These are phyloP conservation scores for Neoascochyta sp. DNA, from an alignment of 2,329 filamentous ascomycete species.

Conservation along the genomic window DNA sequence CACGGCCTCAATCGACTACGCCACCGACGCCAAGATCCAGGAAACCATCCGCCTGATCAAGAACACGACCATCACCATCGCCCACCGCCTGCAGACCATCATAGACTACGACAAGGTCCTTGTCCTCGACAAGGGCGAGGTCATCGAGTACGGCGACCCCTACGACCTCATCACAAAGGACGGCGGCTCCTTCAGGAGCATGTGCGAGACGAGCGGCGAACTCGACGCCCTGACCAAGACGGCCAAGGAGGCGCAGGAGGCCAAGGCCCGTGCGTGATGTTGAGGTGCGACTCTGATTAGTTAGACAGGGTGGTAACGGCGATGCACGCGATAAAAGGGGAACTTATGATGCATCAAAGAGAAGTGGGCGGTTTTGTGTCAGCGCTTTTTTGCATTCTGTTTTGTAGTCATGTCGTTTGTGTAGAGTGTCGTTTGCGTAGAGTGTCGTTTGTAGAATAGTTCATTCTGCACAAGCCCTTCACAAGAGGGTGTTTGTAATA, in stretches of 20 bases:
- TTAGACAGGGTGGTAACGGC: too few relatives aligned
- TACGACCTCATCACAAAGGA: constrained; percentile 65
- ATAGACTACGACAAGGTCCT: constrained; percentile 98
- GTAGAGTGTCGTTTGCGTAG: too few relatives aligned
- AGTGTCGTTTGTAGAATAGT: too few relatives aligned
- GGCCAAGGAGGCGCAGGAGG: constrained; percentile 50
- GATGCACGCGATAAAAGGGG: too few relatives aligned
- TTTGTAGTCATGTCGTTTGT: too few relatives aligned
- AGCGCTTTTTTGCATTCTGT: too few relatives aligned
- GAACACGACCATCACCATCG: constrained; percentile 92
- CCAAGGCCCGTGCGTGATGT: constrained; percentile 7
- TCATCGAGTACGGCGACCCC: constrained; percentile 89
- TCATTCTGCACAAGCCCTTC: too few relatives aligned
- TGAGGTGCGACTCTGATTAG: too few relatives aligned
- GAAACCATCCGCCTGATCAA: constrained; percentile 90
- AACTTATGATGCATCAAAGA: too few relatives aligned
- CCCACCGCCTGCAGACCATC: constrained; percentile 92
- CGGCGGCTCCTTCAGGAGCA: constrained; percentile 61
- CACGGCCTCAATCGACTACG: constrained; percentile 95
- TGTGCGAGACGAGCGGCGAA: constrained; percentile 65
- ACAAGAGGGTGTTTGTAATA: too few relatives aligned
- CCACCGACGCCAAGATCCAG: constrained; percentile 92
- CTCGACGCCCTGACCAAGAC: constrained; percentile 55
- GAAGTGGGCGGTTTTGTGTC: too few relatives aligned
- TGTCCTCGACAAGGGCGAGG: constrained; percentile 81